Evolutionary conservation across 495 filamentous ascomycete genomes (phyloP).

Genomic region (Penicillium steckii): DNA sequence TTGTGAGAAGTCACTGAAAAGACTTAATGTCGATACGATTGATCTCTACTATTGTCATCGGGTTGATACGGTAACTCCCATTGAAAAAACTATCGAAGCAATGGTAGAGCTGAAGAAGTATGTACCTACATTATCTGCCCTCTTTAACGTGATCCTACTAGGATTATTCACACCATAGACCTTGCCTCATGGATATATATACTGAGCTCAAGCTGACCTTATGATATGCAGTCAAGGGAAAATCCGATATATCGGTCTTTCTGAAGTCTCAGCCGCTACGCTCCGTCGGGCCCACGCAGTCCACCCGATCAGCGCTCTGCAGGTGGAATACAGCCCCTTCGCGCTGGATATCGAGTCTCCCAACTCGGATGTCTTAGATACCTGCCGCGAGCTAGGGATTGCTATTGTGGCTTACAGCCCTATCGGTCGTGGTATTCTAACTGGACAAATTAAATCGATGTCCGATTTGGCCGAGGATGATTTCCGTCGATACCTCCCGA

Average conservation of each 20-base stretch:
- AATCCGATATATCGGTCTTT: constrained; percentile 55
- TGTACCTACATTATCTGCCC: too few relatives aligned
- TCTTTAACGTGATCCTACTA: too few relatives aligned
- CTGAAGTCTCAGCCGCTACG: constrained; percentile 52
- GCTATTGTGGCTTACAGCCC: constrained; percentile 62
- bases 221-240: constrained; percentile 45
- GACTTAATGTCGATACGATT: constrained; percentile 53
- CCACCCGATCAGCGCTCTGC: constrained; percentile 57
- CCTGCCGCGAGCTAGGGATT: constrained; percentile 61
- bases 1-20: constrained; percentile 51
- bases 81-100: constrained; percentile 62
- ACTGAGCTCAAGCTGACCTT: too few relatives aligned
- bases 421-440: constrained; percentile 59
- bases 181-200: too few relatives aligned
- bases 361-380: constrained; percentile 45
- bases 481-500: constrained; percentile 37
- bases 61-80: constrained; percentile 39
- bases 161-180: too few relatives aligned
- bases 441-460: constrained; percentile 41
- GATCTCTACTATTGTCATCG: constrained; percentile 59
- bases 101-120: constrained; percentile 52
- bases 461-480: constrained; percentile 47
- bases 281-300: constrained; percentile 62
- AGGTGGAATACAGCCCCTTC: constrained; percentile 65
- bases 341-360: constrained; percentile 56